Conservation (phyloP, 495 filamentous ascomycete genomes). For the Penicillium canariense region DNA sequence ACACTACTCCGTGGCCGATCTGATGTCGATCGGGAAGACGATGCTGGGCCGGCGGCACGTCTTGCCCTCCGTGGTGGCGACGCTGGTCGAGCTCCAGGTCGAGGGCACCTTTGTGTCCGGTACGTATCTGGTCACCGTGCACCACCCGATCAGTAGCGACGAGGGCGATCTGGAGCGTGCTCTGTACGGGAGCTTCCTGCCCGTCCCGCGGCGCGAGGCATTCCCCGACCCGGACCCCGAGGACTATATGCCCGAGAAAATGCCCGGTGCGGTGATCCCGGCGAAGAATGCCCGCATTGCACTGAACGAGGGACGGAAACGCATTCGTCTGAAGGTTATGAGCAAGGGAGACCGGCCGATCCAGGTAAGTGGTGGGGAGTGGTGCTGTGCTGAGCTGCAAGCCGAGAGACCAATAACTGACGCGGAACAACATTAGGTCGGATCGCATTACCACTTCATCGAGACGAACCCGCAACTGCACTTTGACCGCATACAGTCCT, state of each 20-base stretch:
- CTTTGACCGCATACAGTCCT: constrained; percentile 84
- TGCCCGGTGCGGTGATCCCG: constrained; percentile 76
- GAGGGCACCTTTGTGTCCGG: constrained; percentile 91
- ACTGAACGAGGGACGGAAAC: constrained; percentile 71
- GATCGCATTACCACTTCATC: constrained; percentile 95
- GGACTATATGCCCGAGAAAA: constrained; percentile 61
- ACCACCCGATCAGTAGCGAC: constrained; percentile 82
- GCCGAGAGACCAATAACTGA: too few relatives aligned
- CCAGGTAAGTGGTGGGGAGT: constrained; percentile 54
- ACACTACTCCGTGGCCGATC: constrained; percentile 82
- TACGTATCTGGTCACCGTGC: constrained; percentile 93
- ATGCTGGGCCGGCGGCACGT: constrained; percentile 97
- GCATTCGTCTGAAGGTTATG: constrained; percentile 72
- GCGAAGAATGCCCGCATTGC: constrained; percentile 62
- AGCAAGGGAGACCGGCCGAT: constrained; percentile 90
- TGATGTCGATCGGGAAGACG: constrained; percentile 86
- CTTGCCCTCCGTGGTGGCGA: constrained; percentile 71
- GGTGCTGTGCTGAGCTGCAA: too few relatives aligned
- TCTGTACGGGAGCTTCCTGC: constrained; percentile 89
- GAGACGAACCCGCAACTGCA: constrained; percentile 88
- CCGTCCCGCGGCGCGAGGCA: constrained; percentile 62
- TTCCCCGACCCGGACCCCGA: constrained; percentile 64
- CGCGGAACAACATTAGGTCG: constrained; percentile 52
- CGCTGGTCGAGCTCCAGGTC: constrained; percentile 81
- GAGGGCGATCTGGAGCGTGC: constrained; percentile 85